Evolutionary conservation across 1,139 yeast genomes (phyloP), one percentile per base, ranked within the genome.

Genomic region (Magnusiomyces suaveolens): DNA sequence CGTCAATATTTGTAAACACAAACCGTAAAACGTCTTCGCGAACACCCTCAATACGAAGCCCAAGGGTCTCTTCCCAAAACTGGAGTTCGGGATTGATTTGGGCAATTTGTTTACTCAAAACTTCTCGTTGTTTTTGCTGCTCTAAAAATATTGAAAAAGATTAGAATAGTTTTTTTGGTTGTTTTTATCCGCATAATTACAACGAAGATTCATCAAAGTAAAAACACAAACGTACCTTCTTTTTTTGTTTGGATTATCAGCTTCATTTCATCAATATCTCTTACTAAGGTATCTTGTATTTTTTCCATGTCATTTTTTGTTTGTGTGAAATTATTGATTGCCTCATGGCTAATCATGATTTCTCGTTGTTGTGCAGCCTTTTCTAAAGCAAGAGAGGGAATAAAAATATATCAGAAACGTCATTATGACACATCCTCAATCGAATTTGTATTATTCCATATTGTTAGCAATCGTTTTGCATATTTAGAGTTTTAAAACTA

Each of bases 51-150:
- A 68, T 62, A 20, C 63, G 52, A 36, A 68, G 47, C 14, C 72
- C 71, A 14, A 68, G 60, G 1, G 61, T 59, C 20, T 62, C 52
- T 53, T 68, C 68, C 69, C 70, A 68, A 25, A 61, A 59, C 2
- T 50, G 59, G 25, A 67, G 55, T 53, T 68, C 72, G 1, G 70
- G 66, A 1, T 57, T 58, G 50, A 67, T 64, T 32, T 57, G 54
- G 14, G 62, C 59, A 21, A 64, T 59, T 54, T 67, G 69, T 18
- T 58, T 55, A 36, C 56, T 52, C 10, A 66, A 52, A 1, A 56
- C 55, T 29, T 64, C 43, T 3, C 53, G 52, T 20, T 54, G 47
- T 32, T 48, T 38, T n/a, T 20, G 21, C 26, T 53, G 56, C 12
- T 20, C 48, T 44, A 44, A 41, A 41, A 18, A 38, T 38, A 10